These are phyloP conservation scores for Zoysia japonica DNA, from an alignment of 176 grass and related monocot genomes.

Conservation along the genomic window DNA sequence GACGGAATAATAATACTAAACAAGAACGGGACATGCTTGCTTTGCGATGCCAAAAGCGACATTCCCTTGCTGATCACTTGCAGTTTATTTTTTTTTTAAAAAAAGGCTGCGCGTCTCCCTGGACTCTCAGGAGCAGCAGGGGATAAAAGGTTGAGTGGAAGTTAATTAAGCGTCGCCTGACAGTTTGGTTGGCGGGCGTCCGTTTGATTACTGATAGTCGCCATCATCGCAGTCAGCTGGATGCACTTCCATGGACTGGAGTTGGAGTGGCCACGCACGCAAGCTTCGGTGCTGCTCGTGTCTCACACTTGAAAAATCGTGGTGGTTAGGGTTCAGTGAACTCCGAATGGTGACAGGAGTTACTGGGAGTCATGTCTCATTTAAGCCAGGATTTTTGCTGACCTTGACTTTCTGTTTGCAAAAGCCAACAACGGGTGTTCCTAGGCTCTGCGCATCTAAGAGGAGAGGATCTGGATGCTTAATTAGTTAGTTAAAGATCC, in stretches of 20 bases:
- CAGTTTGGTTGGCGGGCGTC: too few species aligned
- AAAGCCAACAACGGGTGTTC: not conserved
- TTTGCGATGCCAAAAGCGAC: not conserved
- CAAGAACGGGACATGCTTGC: slow-evolving; percentile 45
- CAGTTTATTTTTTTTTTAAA: slow-evolving; percentile 41
- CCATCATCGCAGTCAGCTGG: slow-evolving; percentile 46
- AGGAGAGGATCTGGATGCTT: too few species aligned
- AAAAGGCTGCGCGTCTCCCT: slow-evolving; percentile 44
- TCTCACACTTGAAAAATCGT: slow-evolving; percentile 27
- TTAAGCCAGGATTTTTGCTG: not conserved
- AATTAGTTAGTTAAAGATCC: too few species aligned
- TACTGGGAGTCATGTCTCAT: not conserved
- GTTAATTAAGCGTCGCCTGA: slow-evolving; percentile 30
- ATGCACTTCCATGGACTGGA: slow-evolving; percentile 36
- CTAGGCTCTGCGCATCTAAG: not conserved
- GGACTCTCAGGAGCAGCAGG: not conserved
- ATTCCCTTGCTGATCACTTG: slow-evolving; percentile 42
- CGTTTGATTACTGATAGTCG: slow-evolving; percentile 48
- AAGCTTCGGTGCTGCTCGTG: not conserved
- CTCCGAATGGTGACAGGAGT: slow-evolving; percentile 23
- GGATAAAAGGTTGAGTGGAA: slow-evolving; percentile 52
- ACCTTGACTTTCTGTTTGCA: not conserved
- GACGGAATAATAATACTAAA: slow-evolving; percentile 34
- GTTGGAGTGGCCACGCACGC: slow-evolving; percentile 1
- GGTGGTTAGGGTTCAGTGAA: slow-evolving; percentile 13